These are phyloP conservation scores for Amanita brunnescens DNA, from an alignment of 768 basidiomycete genomes.

Conservation along the genomic window DNA sequence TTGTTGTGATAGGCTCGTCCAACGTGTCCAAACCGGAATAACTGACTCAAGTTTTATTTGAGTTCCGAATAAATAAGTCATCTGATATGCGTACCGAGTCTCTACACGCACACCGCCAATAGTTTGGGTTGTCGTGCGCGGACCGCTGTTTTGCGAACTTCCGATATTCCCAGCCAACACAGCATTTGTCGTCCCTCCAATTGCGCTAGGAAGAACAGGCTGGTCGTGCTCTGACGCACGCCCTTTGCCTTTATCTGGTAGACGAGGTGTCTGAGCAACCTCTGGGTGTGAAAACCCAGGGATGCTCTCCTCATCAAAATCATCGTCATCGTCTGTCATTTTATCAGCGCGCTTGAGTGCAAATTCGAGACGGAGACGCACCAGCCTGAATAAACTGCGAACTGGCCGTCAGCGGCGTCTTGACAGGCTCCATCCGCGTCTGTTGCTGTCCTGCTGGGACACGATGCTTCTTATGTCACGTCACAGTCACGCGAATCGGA, in stretches of 20 bases:
- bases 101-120: constrained; percentile 87
- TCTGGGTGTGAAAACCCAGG: constrained; percentile 69
- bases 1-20: constrained; percentile 84
- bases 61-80: not conserved
- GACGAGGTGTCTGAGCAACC: constrained; percentile 30
- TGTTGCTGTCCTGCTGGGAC: constrained; percentile 15
- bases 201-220: constrained; percentile 34
- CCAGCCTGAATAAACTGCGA: constrained; percentile 82
- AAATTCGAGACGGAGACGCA: constrained; percentile 14
- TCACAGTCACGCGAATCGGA: constrained; percentile 17
- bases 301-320: constrained; percentile 74
- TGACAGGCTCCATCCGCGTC: constrained; percentile 30
- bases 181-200: constrained; percentile 23
- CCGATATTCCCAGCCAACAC: constrained; percentile 67
- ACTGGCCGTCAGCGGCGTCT: constrained; percentile 48
- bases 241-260: constrained; percentile 60
- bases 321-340: constrained; percentile 63
- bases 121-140: constrained; percentile 45
- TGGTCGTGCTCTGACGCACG: constrained; percentile 51
- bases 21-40: constrained; percentile 83
- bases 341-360: not conserved
- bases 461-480: constrained; percentile 16
- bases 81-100: constrained; percentile 53
- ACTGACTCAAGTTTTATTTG: constrained; percentile 24
- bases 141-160: constrained; percentile 31